Conservation (phyloP, 2,329 filamentous ascomycete genomes). For the Colletotrichum lini region DNA sequence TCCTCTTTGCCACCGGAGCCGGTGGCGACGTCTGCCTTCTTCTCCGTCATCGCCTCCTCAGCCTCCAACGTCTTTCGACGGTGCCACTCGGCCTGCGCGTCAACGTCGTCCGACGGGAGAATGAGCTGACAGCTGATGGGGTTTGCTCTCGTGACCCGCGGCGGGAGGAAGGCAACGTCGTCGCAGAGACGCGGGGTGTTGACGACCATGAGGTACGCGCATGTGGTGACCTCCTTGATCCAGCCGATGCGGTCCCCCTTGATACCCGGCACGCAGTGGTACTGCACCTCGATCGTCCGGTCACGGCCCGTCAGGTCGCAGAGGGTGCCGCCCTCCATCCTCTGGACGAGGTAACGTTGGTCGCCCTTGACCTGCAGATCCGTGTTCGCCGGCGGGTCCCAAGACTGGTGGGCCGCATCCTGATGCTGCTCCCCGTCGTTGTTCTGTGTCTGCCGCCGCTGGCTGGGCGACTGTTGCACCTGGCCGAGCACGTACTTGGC, state of each 20-base stretch:
- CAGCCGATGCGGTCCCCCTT: conserved; percentile 84
- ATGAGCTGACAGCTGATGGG: conserved; percentile 83
- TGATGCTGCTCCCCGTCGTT: conserved; percentile 33
- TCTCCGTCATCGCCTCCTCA: conserved; percentile 52
- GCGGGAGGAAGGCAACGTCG: conserved; percentile 88
- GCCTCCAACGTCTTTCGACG: conserved; percentile 55
- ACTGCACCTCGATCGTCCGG: conserved; percentile 87
- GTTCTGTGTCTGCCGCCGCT: conserved; percentile 40
- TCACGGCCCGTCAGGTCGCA: conserved; percentile 89
- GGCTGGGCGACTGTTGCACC: conserved; percentile 53
- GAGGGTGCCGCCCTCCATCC: conserved; percentile 81
- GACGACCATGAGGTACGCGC: conserved; percentile 93
- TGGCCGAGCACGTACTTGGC: conserved; percentile 84
- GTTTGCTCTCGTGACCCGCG: conserved; percentile 82
- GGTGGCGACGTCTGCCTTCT: conserved; percentile 32
- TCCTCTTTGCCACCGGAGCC: conserved; percentile 4
- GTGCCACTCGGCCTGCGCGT: conserved; percentile 50
- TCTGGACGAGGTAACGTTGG: conserved; percentile 88
- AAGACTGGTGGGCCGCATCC: conserved; percentile 28
- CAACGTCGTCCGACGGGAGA: conserved; percentile 65
- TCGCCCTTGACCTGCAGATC: conserved; percentile 87
- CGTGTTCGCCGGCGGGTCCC: conserved; percentile 59
- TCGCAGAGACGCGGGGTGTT: conserved; percentile 90
- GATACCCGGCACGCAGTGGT: conserved; percentile 82
- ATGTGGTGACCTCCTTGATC: conserved; percentile 94